Percentiles rank a stretch among this genome's conserved stretches.
Conservation (phyloP, 2,329 filamentous ascomycete genomes). For the Geosmithia flava region DNA sequence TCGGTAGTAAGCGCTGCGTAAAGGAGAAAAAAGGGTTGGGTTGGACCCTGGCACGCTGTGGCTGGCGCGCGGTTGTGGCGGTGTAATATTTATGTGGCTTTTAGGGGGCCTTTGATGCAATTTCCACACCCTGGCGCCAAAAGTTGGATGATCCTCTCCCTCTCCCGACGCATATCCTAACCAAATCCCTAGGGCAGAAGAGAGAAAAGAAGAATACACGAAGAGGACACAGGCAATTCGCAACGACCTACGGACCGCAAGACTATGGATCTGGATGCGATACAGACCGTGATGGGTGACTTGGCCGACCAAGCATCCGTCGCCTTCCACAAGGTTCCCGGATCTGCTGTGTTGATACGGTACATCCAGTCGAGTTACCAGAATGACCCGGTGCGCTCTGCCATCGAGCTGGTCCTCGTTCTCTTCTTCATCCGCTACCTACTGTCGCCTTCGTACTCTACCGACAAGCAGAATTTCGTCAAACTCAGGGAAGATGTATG, state of each 20-base stretch:
- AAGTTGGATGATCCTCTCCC: neutral
- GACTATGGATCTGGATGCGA: slow-evolving; percentile 51
- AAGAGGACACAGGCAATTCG: too few relatives aligned
- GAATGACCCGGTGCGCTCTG: slow-evolving; percentile 86
- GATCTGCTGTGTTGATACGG: slow-evolving; percentile 84
- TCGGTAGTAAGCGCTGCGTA: too few relatives aligned
- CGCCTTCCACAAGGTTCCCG: slow-evolving; percentile 81
- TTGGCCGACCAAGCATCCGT: slow-evolving; percentile 40
- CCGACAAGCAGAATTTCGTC: slow-evolving; percentile 79
- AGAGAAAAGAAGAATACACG: too few relatives aligned
- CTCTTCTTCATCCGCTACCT: slow-evolving; percentile 94
- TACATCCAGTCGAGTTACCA: slow-evolving; percentile 98
- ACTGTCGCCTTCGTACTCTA: slow-evolving; percentile 83
- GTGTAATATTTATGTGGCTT: neutral
- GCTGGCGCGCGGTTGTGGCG: neutral
- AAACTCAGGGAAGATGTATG: slow-evolving; percentile 67
- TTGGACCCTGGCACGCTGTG: neutral
- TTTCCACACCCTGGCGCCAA: neutral
- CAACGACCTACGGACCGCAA: neutral
- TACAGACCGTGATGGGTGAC: slow-evolving; percentile 37
- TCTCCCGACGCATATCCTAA: neutral
- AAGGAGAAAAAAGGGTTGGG: too few relatives aligned
- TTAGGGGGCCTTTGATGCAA: neutral
- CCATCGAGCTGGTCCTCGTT: slow-evolving; percentile 85
- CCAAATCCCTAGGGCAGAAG: too few relatives aligned